Evolutionary conservation across 768 basidiomycete species (phyloP), one percentile per base, ranked within the genome.

Genomic region (Pulveroboletus sp.): DNA sequence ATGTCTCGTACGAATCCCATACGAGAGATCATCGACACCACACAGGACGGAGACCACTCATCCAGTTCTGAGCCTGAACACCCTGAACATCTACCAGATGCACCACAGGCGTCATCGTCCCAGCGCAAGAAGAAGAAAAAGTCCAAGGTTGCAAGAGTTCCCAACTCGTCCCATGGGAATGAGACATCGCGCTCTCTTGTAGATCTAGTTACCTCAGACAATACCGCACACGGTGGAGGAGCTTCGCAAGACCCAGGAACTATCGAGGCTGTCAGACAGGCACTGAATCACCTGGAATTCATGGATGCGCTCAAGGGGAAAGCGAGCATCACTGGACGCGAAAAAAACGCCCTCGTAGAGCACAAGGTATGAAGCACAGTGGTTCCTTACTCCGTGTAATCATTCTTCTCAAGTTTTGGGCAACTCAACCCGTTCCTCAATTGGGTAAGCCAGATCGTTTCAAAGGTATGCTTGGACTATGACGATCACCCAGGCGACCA

Each of bases 341-440:
- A 85, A 58, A 83, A 79, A 60, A 90, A 92, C 71, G 80, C 87
- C 55, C 79, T 87, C 62, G 91, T 90, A 39, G 85, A 87, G 63
- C 92, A 97, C 64, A 95, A 94, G 76, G 94, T 91, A 56, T 45
- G 75, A 65, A 34, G 23, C 16, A 17, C n/a, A 33, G 34, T 23
- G 25, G 14, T 14, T 42, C 33, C 43, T 57, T 32, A 44, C 41
- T 20, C 39, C 51, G 27, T 49, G 43, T 56, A 47, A 46, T 53
- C 21, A 21, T 21, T 21, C 9, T 47, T 27, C 44, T 12, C 20
- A 59, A 92, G 94, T 99, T 99, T 71, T 98, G 97, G 97, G 82
- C 75, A 29, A 98, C 95, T 6, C 97, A 99, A 67, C 97, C 97
- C 4, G 97, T 99, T 7, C 89, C 92, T n/a, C 91, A 94, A 62